Percentiles rank a stretch among this genome's conserved stretches.
These are phyloP conservation scores for Erythrophleum fordii DNA, from an alignment of 306 rosid genomes.

Conservation along the genomic window DNA sequence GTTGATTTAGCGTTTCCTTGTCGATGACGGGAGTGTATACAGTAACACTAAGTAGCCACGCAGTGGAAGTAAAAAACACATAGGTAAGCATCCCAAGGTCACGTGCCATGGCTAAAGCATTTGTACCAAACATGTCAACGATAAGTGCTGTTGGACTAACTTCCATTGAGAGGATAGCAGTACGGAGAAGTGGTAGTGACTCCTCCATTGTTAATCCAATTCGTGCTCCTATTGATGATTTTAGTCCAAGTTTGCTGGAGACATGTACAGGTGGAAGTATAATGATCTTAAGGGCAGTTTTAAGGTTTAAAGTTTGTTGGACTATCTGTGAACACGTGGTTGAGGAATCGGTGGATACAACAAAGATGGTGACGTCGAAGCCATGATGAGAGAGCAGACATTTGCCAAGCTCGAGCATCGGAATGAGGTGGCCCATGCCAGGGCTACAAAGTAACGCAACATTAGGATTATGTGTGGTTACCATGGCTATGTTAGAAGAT, in stretches of 20 bases:
- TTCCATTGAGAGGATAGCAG: background rate
- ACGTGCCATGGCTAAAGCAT: conserved; percentile 33
- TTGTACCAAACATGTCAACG: conserved; percentile 47
- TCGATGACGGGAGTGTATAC: background rate
- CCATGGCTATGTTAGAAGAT: background rate
- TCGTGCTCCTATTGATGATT: background rate
- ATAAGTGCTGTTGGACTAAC: conserved; percentile 28
- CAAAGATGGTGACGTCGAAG: conserved; percentile 7
- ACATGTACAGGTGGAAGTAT: background rate
- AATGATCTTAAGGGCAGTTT: background rate
- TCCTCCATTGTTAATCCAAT: background rate
- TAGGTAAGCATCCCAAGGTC: conserved; percentile 41
- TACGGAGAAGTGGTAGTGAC: background rate
- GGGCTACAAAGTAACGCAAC: background rate
- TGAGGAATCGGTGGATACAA: conserved; percentile 4
- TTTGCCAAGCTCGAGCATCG: background rate
- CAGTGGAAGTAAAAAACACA: conserved; percentile 3
- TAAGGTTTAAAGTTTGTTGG: background rate
- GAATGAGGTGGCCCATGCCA: conserved; percentile 12
- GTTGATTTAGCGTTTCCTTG: background rate
- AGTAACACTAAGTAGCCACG: background rate
- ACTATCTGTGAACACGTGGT: background rate
- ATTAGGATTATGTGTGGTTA: background rate
- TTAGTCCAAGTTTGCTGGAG: background rate
- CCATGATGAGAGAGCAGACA: background rate